Base-by-base conservation (phyloP, 257 asterid species). In the Pogostemon cablin region DNA sequence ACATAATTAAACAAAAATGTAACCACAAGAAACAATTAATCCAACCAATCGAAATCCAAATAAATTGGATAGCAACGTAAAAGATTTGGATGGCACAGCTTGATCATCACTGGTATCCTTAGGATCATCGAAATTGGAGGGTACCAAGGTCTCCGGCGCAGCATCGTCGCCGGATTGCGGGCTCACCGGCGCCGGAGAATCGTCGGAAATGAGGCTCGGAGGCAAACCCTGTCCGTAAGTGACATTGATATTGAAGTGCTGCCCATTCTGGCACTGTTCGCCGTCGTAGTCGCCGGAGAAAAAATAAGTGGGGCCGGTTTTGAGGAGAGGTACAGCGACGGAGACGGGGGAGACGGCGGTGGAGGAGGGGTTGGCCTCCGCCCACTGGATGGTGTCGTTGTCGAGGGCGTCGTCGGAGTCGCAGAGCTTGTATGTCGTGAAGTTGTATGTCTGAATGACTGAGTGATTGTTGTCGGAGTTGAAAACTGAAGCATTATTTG, bases 231-330 rank as follows among this genome's bases (percentile, higher is more conserved):
- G 84, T 1, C 99, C 99, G 1, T 79, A 52, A 0, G 86, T 81
- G 4, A 93, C 97, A 0, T 86, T 88, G 38, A 93, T 75, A 62
- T 77, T 65, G 12, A 93, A 77, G 1, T 61, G 90, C 40, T 86
- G 91, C 0, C 96, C 97, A 3, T 84, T 82, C 44, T 58, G 70
- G 20, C 99, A 93, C 40, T 93, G 99, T 56, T 91, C 97, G 0
- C 99, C 97, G 0, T 91, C 99, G 0, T 93, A 93, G 67, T 91
- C 96, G 0, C 93, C 58, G 0, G 99, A 93, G 92, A 91, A 89
- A 41, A 91, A 93, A 35, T 86, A 93, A 0, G 77, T 82, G 38
- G 48, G 2, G 6, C 99, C 97, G 0, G 76, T 77, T 73, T 72
- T 85, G 5, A 53, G 0, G 0, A 93, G 87, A 4, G 95, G 96